A percentile compares a stretch with the other conserved stretches of the same genome.
phyloP scores from a whole-genome alignment of 2,329 filamentous ascomycete species.

The Monosporascus sp. region DNA sequence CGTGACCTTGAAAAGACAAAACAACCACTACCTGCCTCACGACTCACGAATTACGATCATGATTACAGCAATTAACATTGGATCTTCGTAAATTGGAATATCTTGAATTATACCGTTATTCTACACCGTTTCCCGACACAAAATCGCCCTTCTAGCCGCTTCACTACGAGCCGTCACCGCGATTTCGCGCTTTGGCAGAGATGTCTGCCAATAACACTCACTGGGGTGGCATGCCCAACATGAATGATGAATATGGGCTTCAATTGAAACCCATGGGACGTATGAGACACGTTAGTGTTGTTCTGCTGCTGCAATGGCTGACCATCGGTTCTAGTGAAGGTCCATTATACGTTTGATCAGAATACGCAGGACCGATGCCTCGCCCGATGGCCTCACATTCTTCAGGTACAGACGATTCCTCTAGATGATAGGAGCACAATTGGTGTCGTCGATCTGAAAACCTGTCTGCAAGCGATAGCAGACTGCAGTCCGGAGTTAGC shows the following conservation, averaged over 20 bases:
- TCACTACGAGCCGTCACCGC: not conserved
- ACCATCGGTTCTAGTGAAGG: conserved; percentile 64
- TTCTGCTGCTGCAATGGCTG: conserved; percentile 10
- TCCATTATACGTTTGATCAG: conserved; percentile 92
- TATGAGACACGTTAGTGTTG: conserved; percentile 38
- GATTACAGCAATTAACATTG: not conserved
- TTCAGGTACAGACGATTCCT: conserved; percentile 73
- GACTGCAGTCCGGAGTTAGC: conserved; percentile 81
- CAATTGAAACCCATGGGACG: conserved; percentile 61
- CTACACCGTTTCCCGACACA: not conserved
- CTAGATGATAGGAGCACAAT: conserved; percentile 77
- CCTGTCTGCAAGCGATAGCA: conserved; percentile 77
- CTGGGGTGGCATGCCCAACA: conserved; percentile 18
- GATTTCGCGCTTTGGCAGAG: conserved; percentile 1
- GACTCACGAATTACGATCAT: conserved; percentile 4
- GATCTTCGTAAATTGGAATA: not conserved
- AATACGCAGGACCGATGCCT: conserved; percentile 85
- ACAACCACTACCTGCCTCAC: not conserved
- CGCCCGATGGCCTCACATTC: conserved; percentile 73
- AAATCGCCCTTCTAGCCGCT: not conserved
- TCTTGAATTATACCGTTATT: not conserved
- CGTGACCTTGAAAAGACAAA: not conserved
- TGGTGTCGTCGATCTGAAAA: conserved; percentile 80
- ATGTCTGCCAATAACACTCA: conserved; percentile 23
- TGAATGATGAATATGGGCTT: conserved; percentile 42